These are phyloP conservation scores for Pseudohalonectria lignicola DNA, from an alignment of 2,329 filamentous ascomycete species.

Conservation along the genomic window DNA sequence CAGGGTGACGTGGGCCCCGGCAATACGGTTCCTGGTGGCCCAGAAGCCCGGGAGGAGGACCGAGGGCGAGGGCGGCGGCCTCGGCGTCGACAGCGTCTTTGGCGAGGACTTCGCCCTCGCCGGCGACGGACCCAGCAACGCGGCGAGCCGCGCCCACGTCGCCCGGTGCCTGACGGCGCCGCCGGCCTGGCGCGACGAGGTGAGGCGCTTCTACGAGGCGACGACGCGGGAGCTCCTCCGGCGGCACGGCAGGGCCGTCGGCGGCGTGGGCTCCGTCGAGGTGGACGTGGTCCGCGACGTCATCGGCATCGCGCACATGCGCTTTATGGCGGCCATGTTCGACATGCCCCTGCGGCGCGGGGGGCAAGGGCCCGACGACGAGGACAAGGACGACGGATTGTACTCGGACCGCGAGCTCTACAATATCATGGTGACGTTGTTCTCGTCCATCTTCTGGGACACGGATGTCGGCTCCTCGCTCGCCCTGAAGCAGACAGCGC, in stretches of 20 bases:
- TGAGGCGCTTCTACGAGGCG: not conserved
- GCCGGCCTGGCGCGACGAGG: not conserved
- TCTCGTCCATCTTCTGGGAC: conserved; percentile 1
- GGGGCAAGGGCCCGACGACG: conserved; percentile 38
- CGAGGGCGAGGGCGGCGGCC: conserved; percentile 22
- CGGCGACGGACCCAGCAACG: conserved; percentile 20
- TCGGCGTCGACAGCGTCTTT: conserved; percentile 14
- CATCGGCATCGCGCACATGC: conserved; percentile 45
- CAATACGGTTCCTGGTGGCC: conserved; percentile 18
- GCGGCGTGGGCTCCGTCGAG: conserved; percentile 21
- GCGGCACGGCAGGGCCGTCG: not conserved
- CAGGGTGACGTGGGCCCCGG: conserved; percentile 19
- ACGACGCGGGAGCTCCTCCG: conserved; percentile 1
- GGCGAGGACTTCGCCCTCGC: conserved; percentile 29
- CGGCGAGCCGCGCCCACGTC: conserved; percentile 17
- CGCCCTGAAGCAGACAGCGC: not conserved
- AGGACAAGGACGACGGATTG: not conserved
- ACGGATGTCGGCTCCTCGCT: not conserved
- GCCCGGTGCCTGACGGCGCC: conserved; percentile 14
- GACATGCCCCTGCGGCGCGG: conserved; percentile 48
- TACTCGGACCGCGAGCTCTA: conserved; percentile 27
- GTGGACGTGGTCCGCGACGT: conserved; percentile 38
- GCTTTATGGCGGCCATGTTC: conserved; percentile 44
- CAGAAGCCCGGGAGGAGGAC: not conserved
- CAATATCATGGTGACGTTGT: conserved; percentile 26